Base-by-base conservation (phyloP, 2,329 filamentous ascomycete species). In the Botrytis byssoidea region DNA sequence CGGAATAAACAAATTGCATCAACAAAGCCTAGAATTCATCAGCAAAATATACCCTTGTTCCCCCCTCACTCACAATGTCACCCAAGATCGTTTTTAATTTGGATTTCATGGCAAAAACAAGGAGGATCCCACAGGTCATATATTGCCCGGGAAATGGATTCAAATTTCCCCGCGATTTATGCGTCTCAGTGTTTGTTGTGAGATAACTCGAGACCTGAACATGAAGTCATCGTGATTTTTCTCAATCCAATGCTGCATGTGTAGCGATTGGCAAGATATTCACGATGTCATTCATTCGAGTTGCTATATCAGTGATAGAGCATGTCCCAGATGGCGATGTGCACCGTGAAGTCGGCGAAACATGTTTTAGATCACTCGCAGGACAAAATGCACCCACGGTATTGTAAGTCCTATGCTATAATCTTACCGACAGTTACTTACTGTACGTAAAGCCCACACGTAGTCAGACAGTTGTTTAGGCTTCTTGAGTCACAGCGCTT, bases 41-140 rank as follows among this genome's bases (percentile, higher is more conserved):
- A 46, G n/a, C n/a, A 40, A 40, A 64, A 22, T n/a, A 46, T 22
- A 44, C 40, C 25, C 61, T 46, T 65, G 40, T 32, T 51, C 22
- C 18, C 18, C 35, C 64, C 44, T 67, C 64, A 32, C 64, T n/a
- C 42, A 7, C 7, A 25, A n/a, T 44, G 61, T 29, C 61, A 42
- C 25, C 35, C 61, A 64, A 42, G 37, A 64, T 42, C 40, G 61
- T 29, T 63, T 2, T 40, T 42, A 55, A 68, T 68, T 55, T 55
- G 2, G 9, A 40, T 44, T 65, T 12, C 35, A 55, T 68, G 46
- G 29, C 46, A n/a, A 68, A 44, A 64, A 42, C 32, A 68, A 55
- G 65, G 65, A 68, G 65, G 37, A 68, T 48, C 46, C 65, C 65
- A 68, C 32, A n/a, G 65, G 16, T 57, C 20, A 32, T 42, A 16